phyloP scores from a whole-genome alignment of 495 filamentous ascomycete genomes.

The Xylaria scruposa region DNA sequence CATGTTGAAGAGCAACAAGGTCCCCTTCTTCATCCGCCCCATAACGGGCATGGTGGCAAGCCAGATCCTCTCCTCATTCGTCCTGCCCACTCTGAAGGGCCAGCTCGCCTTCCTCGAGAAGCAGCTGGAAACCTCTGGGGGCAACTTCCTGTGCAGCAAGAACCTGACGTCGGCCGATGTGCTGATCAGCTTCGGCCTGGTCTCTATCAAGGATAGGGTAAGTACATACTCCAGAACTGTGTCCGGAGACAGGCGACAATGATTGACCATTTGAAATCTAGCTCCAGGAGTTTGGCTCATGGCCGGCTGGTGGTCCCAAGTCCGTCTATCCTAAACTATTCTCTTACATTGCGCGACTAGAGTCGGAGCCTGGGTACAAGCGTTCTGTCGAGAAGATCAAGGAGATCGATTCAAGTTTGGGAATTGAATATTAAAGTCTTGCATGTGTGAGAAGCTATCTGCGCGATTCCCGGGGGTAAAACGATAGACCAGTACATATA shows the following conservation, averaged over 20 bases:
- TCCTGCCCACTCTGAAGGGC: constrained; percentile 67
- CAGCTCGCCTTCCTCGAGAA: constrained; percentile 76
- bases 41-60: constrained; percentile 69
- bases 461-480: not conserved
- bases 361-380: constrained; percentile 66
- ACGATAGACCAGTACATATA: not conserved
- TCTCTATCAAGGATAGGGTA: constrained; percentile 58
- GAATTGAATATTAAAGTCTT: constrained; percentile 28
- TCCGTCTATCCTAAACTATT: constrained; percentile 54
- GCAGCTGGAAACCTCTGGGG: constrained; percentile 69
- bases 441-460: not conserved
- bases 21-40: constrained; percentile 87
- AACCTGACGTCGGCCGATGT: constrained; percentile 82
- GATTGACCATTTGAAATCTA: not conserved
- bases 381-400: constrained; percentile 63
- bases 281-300: constrained; percentile 55
- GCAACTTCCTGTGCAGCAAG: constrained; percentile 73
- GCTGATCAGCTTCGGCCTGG: constrained; percentile 75
- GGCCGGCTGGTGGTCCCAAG: constrained; percentile 33
- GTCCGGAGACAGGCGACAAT: not conserved
- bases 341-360: constrained; percentile 67
- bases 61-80: constrained; percentile 64
- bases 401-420: constrained; percentile 61
- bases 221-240: not conserved
- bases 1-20: constrained; percentile 62